phyloP scores from a whole-genome alignment of 2,329 filamentous ascomycete species.

The Xylaria sp. region DNA sequence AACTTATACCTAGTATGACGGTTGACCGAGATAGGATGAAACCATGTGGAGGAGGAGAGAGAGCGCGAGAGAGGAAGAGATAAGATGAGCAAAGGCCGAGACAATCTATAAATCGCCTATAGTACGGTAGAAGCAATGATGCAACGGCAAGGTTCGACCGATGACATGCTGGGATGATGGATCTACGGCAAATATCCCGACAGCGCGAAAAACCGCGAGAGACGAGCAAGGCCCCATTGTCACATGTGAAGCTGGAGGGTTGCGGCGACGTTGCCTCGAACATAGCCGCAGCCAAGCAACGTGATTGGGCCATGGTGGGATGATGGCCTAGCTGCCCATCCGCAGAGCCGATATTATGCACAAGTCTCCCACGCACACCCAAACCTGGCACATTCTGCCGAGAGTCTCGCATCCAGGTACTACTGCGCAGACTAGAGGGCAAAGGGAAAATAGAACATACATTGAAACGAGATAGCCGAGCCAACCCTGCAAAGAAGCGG shows the following conservation, averaged over 20 bases:
- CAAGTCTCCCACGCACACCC: constrained; percentile 38
- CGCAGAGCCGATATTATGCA: constrained; percentile 46
- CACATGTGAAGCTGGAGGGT: constrained; percentile 46
- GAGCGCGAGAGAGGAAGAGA: constrained; percentile 9
- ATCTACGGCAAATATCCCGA: constrained; percentile 39
- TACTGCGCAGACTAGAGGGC: constrained; percentile 33
- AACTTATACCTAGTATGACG: constrained; percentile 31
- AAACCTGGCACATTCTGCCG: constrained; percentile 43
- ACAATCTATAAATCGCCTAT: constrained; percentile 38
- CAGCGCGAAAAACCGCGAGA: constrained; percentile 17
- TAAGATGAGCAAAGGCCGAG: constrained; percentile 21
- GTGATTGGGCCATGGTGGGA: constrained; percentile 45
- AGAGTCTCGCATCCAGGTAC: constrained; percentile 43
- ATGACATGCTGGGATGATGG: constrained; percentile 33
- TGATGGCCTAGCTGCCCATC: constrained; percentile 45
- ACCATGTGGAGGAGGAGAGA: constrained; percentile 25
- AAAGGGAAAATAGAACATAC: constrained; percentile 41
- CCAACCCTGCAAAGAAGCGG: constrained; percentile 30
- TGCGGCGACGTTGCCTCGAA: constrained; percentile 41
- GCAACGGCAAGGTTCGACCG: constrained; percentile 11
- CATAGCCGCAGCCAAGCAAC: constrained; percentile 37
- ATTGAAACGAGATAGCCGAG: constrained; percentile 38
- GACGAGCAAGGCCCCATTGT: constrained; percentile 39
- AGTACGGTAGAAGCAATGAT: constrained; percentile 14
- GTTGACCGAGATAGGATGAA: constrained; percentile 25